Conservation (phyloP, 1,284 basidiomycete species). For the Cystobasidiaceae sp. region DNA sequence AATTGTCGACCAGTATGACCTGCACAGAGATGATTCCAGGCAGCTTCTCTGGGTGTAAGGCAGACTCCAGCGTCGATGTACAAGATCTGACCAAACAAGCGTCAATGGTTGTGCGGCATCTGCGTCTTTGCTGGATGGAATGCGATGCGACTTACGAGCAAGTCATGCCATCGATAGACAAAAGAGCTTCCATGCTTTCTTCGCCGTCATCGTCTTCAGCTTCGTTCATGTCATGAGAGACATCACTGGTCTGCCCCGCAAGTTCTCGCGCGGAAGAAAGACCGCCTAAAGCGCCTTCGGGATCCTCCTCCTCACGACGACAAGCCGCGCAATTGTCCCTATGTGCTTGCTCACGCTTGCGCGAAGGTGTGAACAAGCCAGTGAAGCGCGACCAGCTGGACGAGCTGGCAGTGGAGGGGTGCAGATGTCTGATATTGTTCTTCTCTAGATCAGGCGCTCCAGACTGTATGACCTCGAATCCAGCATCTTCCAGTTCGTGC, state of each 20-base stretch:
- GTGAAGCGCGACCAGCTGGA: conserved; percentile 32
- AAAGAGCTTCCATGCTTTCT: conserved; percentile 25
- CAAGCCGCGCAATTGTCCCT: conserved; percentile 47
- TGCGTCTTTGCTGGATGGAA: no score
- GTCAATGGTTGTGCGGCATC: no score
- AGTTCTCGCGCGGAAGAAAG: no score
- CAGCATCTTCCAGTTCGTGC: conserved; percentile 38
- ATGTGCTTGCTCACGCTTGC: conserved; percentile 39
- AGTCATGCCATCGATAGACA: conserved; percentile 60
- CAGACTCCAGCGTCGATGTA: neutral
- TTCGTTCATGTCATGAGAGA: neutral
- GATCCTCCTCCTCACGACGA: conserved; percentile 38
- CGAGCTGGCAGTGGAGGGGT: conserved; percentile 1
- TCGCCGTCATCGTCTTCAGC: neutral
- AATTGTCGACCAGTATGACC: conserved; percentile 54
- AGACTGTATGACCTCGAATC: conserved; percentile 41
- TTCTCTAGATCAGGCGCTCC: conserved; percentile 4
- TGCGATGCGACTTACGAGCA: conserved; percentile 49
- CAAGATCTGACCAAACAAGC: conserved; percentile 14
- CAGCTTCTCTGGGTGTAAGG: conserved; percentile 50
- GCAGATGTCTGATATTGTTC: conserved; percentile 7
- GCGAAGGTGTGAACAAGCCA: conserved; percentile 21
- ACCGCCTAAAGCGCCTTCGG: no score
- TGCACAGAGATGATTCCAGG: conserved; percentile 53
- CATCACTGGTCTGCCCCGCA: no score